Evolutionary conservation across 2,329 filamentous ascomycete genomes (phyloP), one percentile per base, ranked within the genome.

Genomic region (Trichoderma afroharzianum): DNA sequence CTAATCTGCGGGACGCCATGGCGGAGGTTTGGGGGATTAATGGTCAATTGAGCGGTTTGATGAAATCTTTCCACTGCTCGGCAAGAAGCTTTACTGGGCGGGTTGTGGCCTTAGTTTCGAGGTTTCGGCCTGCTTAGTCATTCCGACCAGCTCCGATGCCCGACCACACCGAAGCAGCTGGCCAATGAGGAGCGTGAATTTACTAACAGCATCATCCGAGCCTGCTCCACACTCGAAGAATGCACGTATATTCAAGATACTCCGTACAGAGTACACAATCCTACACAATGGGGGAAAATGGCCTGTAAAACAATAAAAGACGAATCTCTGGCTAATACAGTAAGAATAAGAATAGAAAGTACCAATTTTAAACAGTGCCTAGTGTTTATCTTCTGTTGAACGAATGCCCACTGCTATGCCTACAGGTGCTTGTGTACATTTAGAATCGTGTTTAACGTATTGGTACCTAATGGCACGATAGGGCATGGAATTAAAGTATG

Each of bases 1-100:
- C 95, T 87, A 98, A 91, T 91, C 94, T 93, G 90, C 95, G 91
- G 85, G 95, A 97, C 87, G 95, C 95, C 95, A 98, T 98, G 84
- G 84, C 81, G 82, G 82, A 83, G 81, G 82, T 83, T 85, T 83
- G 81, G 82, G 83, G 81, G 82, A 83, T 83, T 82, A 81, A 80
- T 79, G 80, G 78, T 79, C 80, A 80, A 81, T 82, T 88, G 86
- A 87, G 86, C 84, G 84, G 85, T 88, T 87, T 87, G 85, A 85
- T 84, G 82, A 83, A 83, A 82, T 84, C 80, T 83, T 83, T 81
- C 81, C 78, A 81, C 78, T 79, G 81, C 82, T 81, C 81, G 82
- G 78, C 82, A 80, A 78, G 83, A 83, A 82, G 82, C 84, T 84
- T 83, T 76, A 78, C 81, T 78, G 81, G 79, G 80, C 79, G 79